A percentile compares a stretch with the other conserved stretches of the same genome.
phyloP scores from a whole-genome alignment of 2,329 filamentous ascomycete species.

The Arthroderma sp. region DNA sequence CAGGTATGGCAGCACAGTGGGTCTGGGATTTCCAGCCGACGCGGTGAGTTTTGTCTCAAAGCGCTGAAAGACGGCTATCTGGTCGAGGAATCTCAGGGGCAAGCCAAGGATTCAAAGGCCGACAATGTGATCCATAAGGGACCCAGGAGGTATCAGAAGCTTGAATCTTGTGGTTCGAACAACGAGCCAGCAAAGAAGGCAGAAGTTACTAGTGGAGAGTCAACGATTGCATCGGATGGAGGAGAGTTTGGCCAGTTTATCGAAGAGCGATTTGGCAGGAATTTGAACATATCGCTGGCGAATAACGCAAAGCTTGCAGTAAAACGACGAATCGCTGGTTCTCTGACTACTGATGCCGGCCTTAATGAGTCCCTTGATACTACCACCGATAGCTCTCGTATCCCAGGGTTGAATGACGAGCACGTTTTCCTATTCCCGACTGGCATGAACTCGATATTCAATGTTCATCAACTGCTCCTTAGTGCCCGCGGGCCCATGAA shows the following conservation, averaged over 20 bases:
- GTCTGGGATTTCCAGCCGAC: slow-evolving; percentile 79
- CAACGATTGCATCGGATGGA: slow-evolving; percentile 27
- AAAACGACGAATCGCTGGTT: slow-evolving; percentile 74
- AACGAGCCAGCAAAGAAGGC: slow-evolving; percentile 13
- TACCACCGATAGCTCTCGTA: slow-evolving; percentile 24
- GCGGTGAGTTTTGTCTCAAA: slow-evolving; percentile 76
- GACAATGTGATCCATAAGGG: slow-evolving; percentile 45
- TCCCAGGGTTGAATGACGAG: slow-evolving; percentile 57
- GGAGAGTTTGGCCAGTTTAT: slow-evolving; percentile 69
- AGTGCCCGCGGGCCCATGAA: slow-evolving; percentile 51
- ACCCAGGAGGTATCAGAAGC: slow-evolving; percentile 66
- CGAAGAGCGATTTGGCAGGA: slow-evolving; percentile 87
- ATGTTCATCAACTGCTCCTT: slow-evolving; percentile 64
- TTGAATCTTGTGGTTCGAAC: slow-evolving; percentile 27
- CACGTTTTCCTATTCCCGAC: slow-evolving; percentile 82
- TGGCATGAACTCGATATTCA: slow-evolving; percentile 94
- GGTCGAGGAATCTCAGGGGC: slow-evolving; percentile 35
- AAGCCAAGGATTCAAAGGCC: slow-evolving; percentile 13
- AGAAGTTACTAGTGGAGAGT: slow-evolving; percentile 8
- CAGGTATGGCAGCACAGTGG: slow-evolving; percentile 96
- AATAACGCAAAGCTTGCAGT: slow-evolving; percentile 77
- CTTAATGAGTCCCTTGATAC: slow-evolving; percentile 46
- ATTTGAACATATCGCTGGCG: slow-evolving; percentile 68
- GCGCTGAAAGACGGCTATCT: slow-evolving; percentile 60
- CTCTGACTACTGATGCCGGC: slow-evolving; percentile 61